A percentile compares a stretch with the other conserved stretches of the same genome.
phyloP scores from a whole-genome alignment of 1,284 basidiomycete genomes.

The Acaromyces ingoldii region DNA sequence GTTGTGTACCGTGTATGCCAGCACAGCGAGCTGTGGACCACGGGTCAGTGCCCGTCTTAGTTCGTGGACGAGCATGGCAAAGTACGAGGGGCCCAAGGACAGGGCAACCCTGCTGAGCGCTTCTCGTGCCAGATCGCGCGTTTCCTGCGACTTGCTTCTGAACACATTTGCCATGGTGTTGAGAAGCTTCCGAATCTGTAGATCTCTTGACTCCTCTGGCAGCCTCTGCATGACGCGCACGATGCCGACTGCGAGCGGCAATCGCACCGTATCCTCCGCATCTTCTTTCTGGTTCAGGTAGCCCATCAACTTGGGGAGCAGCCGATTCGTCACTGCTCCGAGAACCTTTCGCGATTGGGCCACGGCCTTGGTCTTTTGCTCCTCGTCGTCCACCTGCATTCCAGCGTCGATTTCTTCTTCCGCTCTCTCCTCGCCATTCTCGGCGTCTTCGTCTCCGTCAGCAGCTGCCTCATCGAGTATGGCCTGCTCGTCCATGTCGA shows the following conservation, averaged over 20 bases:
- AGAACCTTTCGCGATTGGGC: conserved; percentile 56
- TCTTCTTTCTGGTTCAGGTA: conserved; percentile 65
- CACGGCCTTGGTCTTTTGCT: conserved; percentile 6
- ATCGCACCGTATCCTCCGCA: conserved; percentile 64
- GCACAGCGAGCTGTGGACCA: conserved; percentile 88
- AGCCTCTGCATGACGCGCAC: conserved; percentile 77
- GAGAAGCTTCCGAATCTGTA: conserved; percentile 71
- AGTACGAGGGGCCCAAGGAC: conserved; percentile 68
- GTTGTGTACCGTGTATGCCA: conserved; percentile 79
- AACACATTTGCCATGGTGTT: conserved; percentile 81
- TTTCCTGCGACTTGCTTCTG: conserved; percentile 87
- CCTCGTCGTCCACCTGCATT: conserved; percentile 2
- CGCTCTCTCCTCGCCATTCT: conserved; percentile 59
- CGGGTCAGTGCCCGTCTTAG: conserved; percentile 75
- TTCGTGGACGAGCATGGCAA: conserved; percentile 72
- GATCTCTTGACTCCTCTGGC: conserved; percentile 58
- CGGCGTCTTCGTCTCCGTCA: conserved; percentile 11
- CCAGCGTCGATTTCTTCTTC: conserved; percentile 38
- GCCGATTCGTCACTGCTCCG: conserved; percentile 65
- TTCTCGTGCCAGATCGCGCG: conserved; percentile 79
- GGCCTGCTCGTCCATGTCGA: conserved; percentile 53
- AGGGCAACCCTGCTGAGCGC: conserved; percentile 77
- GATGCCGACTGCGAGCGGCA: conserved; percentile 79
- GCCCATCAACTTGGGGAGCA: conserved; percentile 46
- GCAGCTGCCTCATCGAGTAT: conserved; percentile 6